Percentiles rank a stretch among this genome's conserved stretches.
These are phyloP conservation scores for Lichtheimia corymbifera DNA, from an alignment of 371 early-diverging fungal species.

Conservation along the genomic window DNA sequence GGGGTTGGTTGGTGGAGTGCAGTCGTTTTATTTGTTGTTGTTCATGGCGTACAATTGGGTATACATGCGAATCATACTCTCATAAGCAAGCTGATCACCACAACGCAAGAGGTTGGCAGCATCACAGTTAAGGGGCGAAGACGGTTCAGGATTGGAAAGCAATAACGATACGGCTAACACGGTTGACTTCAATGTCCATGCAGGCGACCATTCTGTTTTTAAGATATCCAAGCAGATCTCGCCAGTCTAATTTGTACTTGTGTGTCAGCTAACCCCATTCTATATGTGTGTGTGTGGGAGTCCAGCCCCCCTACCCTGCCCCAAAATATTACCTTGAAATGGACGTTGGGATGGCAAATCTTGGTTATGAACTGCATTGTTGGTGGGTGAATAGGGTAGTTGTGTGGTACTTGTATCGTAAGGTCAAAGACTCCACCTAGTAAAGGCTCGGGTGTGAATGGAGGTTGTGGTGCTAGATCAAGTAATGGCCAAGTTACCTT, in stretches of 20 bases:
- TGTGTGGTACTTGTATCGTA: slow-evolving; percentile 56
- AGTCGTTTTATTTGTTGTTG: slow-evolving; percentile 5
- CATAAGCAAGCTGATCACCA: slow-evolving; percentile 84
- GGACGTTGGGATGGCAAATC: slow-evolving; percentile 82
- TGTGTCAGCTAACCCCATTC: too few species aligned
- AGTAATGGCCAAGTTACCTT: slow-evolving; percentile 38
- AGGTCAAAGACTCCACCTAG: slow-evolving; percentile 64
- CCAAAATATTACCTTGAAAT: slow-evolving; percentile 62
- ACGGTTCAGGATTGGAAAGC: slow-evolving; percentile 77
- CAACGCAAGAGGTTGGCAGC: slow-evolving; percentile 91
- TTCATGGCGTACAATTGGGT: slow-evolving; percentile 69
- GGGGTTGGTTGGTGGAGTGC: neutral
- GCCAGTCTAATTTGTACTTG: slow-evolving; percentile 54
- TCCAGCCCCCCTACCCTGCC: neutral
- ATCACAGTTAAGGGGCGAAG: slow-evolving; percentile 93
- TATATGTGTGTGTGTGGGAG: neutral
- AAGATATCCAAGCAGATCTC: slow-evolving; percentile 87
- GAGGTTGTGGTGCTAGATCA: neutral
- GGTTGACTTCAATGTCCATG: slow-evolving; percentile 77
- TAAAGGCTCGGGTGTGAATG: neutral
- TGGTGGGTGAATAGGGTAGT: slow-evolving; percentile 80
- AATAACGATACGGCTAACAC: slow-evolving; percentile 73
- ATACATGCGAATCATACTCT: slow-evolving; percentile 86
- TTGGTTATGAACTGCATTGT: slow-evolving; percentile 70
- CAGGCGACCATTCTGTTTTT: slow-evolving; percentile 83